Conservation (phyloP, 208 protist genomes). For the Crithidia expoeki region DNA sequence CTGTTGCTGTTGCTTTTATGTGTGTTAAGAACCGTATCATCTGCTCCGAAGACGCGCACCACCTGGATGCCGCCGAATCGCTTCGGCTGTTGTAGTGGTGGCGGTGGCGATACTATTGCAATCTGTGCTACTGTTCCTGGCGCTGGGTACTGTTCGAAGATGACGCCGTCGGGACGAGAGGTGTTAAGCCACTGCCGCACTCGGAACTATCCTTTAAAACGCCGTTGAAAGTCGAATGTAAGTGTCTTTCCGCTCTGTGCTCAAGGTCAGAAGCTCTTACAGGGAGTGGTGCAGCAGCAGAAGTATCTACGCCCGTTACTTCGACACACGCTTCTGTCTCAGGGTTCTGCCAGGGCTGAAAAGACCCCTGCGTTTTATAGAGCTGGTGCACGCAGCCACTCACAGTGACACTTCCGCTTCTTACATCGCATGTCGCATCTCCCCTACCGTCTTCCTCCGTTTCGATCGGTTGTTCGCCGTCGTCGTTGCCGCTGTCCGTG, state of each 20-base stretch:
- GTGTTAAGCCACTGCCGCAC: too few relatives aligned
- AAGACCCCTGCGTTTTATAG: background rate
- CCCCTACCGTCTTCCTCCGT: background rate
- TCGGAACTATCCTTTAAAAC: too few relatives aligned
- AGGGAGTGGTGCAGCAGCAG: background rate
- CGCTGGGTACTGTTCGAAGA: too few relatives aligned
- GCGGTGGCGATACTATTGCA: too few relatives aligned
- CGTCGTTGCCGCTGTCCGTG: background rate
- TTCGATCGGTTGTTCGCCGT: constrained; percentile 2
- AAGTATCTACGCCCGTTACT: background rate
- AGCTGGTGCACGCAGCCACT: background rate
- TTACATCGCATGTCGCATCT: background rate
- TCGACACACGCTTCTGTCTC: background rate
- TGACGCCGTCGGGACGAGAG: too few relatives aligned
- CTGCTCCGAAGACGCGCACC: constrained; percentile 4
- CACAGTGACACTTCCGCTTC: background rate
- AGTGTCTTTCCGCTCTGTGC: too few relatives aligned
- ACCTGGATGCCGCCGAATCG: background rate
- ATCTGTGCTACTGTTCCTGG: too few relatives aligned
- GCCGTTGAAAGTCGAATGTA: too few relatives aligned
- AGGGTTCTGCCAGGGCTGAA: background rate
- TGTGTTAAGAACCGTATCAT: background rate
- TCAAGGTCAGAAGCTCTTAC: too few relatives aligned
- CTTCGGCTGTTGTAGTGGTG: background rate
- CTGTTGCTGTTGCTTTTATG: background rate